Evolutionary conservation across 2,329 filamentous ascomycete species (phyloP).

Genomic region (Alternaria infectoria): DNA sequence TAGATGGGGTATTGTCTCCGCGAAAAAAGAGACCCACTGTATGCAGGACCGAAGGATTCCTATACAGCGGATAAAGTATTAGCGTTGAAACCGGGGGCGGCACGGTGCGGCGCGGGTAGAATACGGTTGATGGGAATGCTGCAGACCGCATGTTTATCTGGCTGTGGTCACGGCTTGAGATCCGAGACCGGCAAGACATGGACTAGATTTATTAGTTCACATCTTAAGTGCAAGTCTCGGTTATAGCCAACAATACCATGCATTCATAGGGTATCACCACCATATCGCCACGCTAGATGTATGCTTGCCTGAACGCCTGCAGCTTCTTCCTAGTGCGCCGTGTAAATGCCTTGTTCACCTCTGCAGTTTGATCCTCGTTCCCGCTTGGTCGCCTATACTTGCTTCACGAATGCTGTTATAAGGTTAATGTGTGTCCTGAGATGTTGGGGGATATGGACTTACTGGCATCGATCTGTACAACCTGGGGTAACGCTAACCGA

Average conservation of each 20-base stretch:
- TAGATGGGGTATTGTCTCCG: not conserved
- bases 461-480: constrained; percentile 97
- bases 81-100: not conserved
- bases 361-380: not conserved
- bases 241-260: constrained; percentile 4
- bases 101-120: not conserved
- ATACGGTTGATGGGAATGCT: not conserved
- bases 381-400: constrained; percentile 11
- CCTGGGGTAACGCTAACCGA: constrained; percentile 80
- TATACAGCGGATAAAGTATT: not conserved
- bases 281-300: not conserved
- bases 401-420: constrained; percentile 14
- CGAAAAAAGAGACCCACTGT: not conserved
- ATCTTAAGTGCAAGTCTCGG: not conserved
- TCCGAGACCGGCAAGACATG: not conserved
- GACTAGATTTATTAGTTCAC: not conserved
- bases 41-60: not conserved
- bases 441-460: constrained; percentile 55
- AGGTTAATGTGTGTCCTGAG: not conserved
- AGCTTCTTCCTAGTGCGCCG: constrained; percentile 1
- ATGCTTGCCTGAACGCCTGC: not conserved
- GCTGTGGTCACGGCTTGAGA: not conserved
- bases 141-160: not conserved
- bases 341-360: constrained; percentile 1
- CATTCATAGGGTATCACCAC: constrained; percentile 9